phyloP scores from a whole-genome alignment of 805 yeast species.

The Saccharomycopsis sp. region DNA sequence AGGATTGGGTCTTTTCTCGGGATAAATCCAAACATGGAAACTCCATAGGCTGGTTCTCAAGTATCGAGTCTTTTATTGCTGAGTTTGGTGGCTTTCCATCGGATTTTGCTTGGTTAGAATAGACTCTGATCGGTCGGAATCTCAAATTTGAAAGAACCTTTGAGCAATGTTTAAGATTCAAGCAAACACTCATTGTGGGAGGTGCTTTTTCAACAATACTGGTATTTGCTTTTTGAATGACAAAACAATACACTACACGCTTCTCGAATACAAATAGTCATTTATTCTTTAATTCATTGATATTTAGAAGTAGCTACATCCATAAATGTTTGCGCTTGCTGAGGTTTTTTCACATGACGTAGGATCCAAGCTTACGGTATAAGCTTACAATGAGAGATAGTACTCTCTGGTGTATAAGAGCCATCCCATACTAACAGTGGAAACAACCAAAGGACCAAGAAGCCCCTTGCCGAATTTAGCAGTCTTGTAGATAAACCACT shows the following conservation, averaged over 20 bases:
- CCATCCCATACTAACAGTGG: slow-evolving; percentile 71
- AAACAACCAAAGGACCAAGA: slow-evolving; percentile 80
- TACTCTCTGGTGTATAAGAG: slow-evolving; percentile 66
- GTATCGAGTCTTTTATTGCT: neutral
- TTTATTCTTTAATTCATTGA: too few relatives aligned
- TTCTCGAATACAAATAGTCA: too few relatives aligned
- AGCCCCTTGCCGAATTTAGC: slow-evolving; percentile 84
- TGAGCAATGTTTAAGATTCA: neutral
- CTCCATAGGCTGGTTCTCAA: slow-evolving; percentile 32
- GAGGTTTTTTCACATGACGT: neutral
- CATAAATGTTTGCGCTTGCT: too few relatives aligned
- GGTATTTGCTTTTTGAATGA: too few relatives aligned
- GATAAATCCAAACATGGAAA: slow-evolving; percentile 75
- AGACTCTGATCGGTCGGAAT: neutral
- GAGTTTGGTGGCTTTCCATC: neutral
- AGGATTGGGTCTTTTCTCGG: slow-evolving; percentile 21
- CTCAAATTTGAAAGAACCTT: neutral
- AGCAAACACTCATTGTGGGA: too few relatives aligned
- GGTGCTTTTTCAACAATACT: too few relatives aligned
- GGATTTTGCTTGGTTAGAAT: neutral
- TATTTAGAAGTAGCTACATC: too few relatives aligned
- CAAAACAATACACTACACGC: too few relatives aligned
- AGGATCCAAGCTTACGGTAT: neutral
- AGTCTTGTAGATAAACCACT: slow-evolving; percentile 74
- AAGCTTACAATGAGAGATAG: slow-evolving; percentile 33